Percentiles rank a stretch among this genome's conserved stretches.
Evolutionary conservation across 75 land plant species (phyloP).

Genomic region (Pinus taeda): DNA sequence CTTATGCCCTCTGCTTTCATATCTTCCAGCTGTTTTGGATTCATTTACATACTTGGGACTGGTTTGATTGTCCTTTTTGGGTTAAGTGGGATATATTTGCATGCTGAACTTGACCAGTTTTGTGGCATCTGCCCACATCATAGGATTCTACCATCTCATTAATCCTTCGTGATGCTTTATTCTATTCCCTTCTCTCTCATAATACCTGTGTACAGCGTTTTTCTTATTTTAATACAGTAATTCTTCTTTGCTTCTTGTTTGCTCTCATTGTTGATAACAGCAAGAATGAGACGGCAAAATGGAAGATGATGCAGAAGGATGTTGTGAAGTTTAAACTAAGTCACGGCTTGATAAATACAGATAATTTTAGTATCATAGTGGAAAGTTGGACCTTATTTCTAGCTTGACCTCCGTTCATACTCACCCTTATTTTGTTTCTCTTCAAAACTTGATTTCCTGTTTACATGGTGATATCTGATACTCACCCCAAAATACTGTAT

Average conservation of each 20-base stretch:
- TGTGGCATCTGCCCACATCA: conserved; percentile 12
- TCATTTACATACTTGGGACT: not conserved
- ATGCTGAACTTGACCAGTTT: not conserved
- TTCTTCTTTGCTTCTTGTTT: not conserved
- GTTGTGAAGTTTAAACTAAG: not conserved
- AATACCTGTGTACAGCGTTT: not conserved
- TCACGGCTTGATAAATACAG: not conserved
- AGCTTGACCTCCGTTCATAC: too few species aligned
- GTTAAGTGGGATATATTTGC: not conserved
- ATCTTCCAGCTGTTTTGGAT: not conserved
- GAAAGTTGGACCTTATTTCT: not conserved
- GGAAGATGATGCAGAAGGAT: too few species aligned
- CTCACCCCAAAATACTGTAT: too few species aligned
- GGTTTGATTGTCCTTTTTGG: not conserved
- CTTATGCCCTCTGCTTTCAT: not conserved
- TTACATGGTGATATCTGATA: too few species aligned
- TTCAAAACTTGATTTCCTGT: too few species aligned
- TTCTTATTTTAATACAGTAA: not conserved
- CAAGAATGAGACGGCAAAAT: not conserved
- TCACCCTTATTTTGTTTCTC: too few species aligned
- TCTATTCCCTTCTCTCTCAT: not conserved
- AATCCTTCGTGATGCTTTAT: not conserved
- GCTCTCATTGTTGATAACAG: not conserved
- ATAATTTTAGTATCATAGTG: not conserved
- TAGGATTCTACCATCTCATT: not conserved